A percentile compares a stretch with the other conserved stretches of the same genome.
Conservation (phyloP, 768 basidiomycete species). For the Lactarius hengduanensis region DNA sequence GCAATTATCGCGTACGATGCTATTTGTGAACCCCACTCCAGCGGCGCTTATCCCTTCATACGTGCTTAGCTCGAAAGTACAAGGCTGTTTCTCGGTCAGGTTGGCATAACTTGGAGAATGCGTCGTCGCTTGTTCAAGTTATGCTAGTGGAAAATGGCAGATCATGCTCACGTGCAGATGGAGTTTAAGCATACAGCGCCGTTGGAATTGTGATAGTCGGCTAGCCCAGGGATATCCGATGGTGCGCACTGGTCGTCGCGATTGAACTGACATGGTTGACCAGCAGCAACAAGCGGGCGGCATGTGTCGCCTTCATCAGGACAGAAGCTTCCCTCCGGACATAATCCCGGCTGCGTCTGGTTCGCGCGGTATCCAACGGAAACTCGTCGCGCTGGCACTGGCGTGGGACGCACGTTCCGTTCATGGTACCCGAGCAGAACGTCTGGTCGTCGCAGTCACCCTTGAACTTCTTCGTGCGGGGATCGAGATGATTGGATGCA, state of each 20-base stretch:
- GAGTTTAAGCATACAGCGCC: conserved; percentile 25
- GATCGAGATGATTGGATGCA: conserved; percentile 26
- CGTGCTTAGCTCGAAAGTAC: conserved; percentile 41
- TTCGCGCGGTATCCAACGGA: conserved; percentile 17
- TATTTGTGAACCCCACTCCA: conserved; percentile 20
- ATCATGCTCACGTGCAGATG: conserved; percentile 25
- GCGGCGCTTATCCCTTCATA: conserved; percentile 32
- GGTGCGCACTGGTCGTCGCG: conserved; percentile 28
- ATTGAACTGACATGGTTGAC: conserved; percentile 27
- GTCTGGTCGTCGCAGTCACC: conserved; percentile 27
- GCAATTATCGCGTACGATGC: conserved; percentile 29
- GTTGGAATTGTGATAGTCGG: conserved; percentile 18
- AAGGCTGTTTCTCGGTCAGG: conserved; percentile 39
- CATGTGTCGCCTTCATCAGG: conserved; percentile 28
- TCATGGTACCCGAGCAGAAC: conserved; percentile 22
- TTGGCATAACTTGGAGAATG: conserved; percentile 38
- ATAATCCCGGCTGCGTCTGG: conserved; percentile 19
- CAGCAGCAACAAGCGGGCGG: conserved; percentile 19
- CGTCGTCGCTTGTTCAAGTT: background rate
- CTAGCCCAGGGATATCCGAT: conserved; percentile 11
- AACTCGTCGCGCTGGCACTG: conserved; percentile 27
- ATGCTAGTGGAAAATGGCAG: conserved; percentile 8
- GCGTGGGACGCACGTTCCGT: conserved; percentile 26
- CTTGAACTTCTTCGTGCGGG: conserved; percentile 22
- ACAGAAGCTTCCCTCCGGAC: conserved; percentile 25